These are phyloP conservation scores for Arabidopsis lyrata DNA, from an alignment of 441 rosid genomes.

Conservation along the genomic window DNA sequence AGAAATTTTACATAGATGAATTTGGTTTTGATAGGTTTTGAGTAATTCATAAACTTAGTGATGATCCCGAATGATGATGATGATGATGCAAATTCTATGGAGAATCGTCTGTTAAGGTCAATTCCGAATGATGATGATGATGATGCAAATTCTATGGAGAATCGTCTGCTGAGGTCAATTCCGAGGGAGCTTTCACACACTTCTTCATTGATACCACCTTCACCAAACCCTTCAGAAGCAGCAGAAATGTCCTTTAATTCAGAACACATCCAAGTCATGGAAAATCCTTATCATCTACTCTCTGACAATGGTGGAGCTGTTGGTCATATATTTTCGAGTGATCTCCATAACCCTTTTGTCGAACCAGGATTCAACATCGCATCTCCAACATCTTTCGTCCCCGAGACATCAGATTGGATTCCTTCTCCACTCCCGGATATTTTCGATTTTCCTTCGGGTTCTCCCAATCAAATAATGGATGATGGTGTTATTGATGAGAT, in stretches of 20 bases:
- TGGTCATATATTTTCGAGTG: constrained; percentile 72
- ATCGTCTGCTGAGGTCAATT: constrained; percentile 71
- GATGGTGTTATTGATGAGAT: constrained; percentile 63
- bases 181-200: constrained; percentile 61
- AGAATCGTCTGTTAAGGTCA: no score
- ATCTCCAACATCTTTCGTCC: constrained; percentile 48
- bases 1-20: no score
- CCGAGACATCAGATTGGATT: constrained; percentile 55
- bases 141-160: constrained; percentile 59
- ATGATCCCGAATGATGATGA: not conserved
- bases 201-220: constrained; percentile 59
- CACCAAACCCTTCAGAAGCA: constrained; percentile 50
- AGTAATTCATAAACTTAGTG: constrained; percentile 25
- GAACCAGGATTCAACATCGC: no score
- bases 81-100: constrained; percentile 29
- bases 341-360: constrained; percentile 70
- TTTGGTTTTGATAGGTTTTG: not conserved
- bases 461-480: constrained; percentile 56
- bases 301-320: constrained; percentile 62
- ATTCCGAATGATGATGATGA: not conserved
- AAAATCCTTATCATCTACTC: constrained; percentile 54
- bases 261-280: constrained; percentile 51
- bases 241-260: constrained; percentile 56
- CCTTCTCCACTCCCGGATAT: constrained; percentile 53
- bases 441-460: constrained; percentile 54